Conservation (phyloP, 2,329 filamentous ascomycete genomes). For the Exophiala lecanii-corni region DNA sequence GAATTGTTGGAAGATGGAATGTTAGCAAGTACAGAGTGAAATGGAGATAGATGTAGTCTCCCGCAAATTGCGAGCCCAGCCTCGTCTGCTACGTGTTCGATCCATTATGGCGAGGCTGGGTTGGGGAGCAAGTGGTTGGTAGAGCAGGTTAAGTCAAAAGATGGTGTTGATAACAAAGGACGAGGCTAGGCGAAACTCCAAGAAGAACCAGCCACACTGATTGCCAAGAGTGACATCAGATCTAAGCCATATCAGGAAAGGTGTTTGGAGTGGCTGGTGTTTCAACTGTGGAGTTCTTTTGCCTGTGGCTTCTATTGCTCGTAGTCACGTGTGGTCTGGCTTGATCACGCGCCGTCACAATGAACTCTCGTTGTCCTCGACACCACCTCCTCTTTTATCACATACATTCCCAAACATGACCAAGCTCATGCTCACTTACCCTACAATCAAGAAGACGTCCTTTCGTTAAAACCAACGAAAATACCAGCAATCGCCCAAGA, state of each 20-base stretch:
- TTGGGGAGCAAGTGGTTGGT: background rate
- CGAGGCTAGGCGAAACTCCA: background rate
- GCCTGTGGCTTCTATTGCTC: no score
- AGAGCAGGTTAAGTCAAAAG: background rate
- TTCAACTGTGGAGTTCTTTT: no score
- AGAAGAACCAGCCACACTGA: background rate
- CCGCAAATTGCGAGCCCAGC: constrained; percentile 16
- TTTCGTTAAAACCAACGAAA: no score
- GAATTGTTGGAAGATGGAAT: constrained; percentile 12
- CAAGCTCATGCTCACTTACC: no score
- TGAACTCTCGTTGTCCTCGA: no score
- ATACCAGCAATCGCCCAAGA: no score
- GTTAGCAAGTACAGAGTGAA: constrained; percentile 13
- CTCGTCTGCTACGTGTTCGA: constrained; percentile 1
- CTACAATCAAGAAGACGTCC: no score
- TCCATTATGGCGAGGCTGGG: background rate
- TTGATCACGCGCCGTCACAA: no score
- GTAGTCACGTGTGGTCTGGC: no score
- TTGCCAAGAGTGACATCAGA: background rate
- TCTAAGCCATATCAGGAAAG: background rate
- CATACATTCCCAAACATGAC: no score
- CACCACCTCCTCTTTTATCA: no score
- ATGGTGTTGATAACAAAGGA: background rate
- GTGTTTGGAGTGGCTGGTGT: no score
- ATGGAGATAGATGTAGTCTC: constrained; percentile 16